A percentile compares a stretch with the other conserved stretches of the same genome.
Conservation (phyloP, 2,329 filamentous ascomycete species). For the Fusarium brachygibbosum region DNA sequence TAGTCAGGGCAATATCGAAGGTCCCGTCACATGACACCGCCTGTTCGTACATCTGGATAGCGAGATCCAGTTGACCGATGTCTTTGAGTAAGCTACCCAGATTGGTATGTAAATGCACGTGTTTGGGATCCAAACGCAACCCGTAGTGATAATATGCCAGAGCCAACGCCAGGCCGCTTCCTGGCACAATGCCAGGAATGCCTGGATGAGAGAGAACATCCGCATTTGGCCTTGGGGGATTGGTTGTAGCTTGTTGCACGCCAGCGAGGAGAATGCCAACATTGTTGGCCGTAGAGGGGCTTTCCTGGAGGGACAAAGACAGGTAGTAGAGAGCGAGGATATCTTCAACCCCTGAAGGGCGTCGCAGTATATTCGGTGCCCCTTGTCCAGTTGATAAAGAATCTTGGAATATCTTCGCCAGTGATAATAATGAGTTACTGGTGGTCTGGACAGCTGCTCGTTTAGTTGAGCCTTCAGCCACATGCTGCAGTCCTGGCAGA, state of each 20-base stretch:
- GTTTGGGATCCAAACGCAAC: conserved; percentile 84
- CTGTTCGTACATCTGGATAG: conserved; percentile 97
- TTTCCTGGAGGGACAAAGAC: conserved; percentile 92
- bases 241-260: conserved; percentile 76
- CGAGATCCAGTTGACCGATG: conserved; percentile 90
- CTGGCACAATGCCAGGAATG: conserved; percentile 84
- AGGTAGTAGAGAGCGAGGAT: conserved; percentile 96
- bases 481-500: conserved; percentile 82
- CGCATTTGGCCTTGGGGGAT: conserved; percentile 36
- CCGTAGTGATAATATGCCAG: conserved; percentile 97
- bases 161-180: conserved; percentile 88
- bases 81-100: conserved; percentile 95
- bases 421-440: conserved; percentile 92
- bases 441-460: conserved; percentile 91
- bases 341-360: conserved; percentile 84
- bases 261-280: conserved; percentile 97
- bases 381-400: conserved; percentile 82
- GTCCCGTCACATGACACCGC: conserved; percentile 92
- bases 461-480: conserved; percentile 75
- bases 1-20: conserved; percentile 97
- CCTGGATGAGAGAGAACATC: conserved; percentile 50
- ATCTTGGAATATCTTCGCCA: conserved; percentile 98
- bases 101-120: conserved; percentile 97
- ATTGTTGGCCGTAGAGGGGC: conserved; percentile 97
- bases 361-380: conserved; percentile 67